phyloP scores from a whole-genome alignment of 257 asterid species.

The Pogostemon cablin region DNA sequence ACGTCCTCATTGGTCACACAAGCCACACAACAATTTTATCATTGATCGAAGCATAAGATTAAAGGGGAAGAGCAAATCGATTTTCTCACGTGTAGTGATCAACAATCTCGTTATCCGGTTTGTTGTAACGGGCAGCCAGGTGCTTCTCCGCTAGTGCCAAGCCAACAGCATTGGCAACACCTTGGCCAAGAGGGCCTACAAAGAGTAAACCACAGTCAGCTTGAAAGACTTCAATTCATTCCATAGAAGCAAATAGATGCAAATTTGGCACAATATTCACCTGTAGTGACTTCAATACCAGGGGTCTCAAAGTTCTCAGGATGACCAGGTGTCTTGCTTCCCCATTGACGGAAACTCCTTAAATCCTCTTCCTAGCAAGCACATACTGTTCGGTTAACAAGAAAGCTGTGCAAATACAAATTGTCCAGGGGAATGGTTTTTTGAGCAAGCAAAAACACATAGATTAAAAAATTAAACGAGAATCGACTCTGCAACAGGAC shows the following conservation, averaged over 20 bases:
- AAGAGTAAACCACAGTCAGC: constrained; percentile 23
- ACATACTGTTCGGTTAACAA: constrained; percentile 27
- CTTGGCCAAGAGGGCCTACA: constrained; percentile 92
- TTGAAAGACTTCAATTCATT: constrained; percentile 13
- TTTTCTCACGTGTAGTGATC: constrained; percentile 78
- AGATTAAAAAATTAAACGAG: not conserved
- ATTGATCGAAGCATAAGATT: constrained; percentile 3
- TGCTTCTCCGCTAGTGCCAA: constrained; percentile 82
- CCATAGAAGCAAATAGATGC: not conserved
- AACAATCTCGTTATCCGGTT: constrained; percentile 64
- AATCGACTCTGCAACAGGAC: constrained; percentile 8
- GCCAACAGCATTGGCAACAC: constrained; percentile 83
- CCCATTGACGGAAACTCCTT: constrained; percentile 76
- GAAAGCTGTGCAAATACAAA: not conserved
- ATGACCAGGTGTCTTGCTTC: constrained; percentile 79
- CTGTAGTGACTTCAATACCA: constrained; percentile 81
- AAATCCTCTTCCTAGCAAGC: constrained; percentile 63
- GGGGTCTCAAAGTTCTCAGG: constrained; percentile 85
- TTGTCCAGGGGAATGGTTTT: not conserved
- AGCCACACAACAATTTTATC: not conserved
- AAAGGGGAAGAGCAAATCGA: not conserved
- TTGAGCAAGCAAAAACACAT: not conserved
- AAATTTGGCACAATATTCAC: constrained; percentile 36
- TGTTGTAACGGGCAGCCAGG: constrained; percentile 83
- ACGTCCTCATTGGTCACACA: not conserved